These are phyloP conservation scores for Triticum urartu DNA, from an alignment of 176 grass and related monocot species.

Conservation along the genomic window DNA sequence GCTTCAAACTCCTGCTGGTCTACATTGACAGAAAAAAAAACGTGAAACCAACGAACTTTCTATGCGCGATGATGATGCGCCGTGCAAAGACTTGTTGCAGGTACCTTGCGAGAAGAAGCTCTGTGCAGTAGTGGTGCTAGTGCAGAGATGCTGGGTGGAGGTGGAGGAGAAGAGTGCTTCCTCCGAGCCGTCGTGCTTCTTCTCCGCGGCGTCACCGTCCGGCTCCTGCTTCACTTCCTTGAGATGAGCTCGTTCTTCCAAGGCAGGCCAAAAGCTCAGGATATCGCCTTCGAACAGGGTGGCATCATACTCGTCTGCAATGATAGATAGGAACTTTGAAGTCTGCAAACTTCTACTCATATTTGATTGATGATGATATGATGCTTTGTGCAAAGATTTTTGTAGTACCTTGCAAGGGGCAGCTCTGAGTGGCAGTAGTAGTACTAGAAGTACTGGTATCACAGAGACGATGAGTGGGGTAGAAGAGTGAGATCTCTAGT, in stretches of 20 bases:
- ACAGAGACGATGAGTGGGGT: neutral
- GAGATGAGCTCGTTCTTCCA: neutral
- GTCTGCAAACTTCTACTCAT: neutral
- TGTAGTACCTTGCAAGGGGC: neutral
- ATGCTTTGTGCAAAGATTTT: neutral
- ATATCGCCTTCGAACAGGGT: neutral
- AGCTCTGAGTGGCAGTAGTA: neutral
- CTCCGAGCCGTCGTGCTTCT: neutral
- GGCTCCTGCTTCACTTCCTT: slow-evolving; percentile 1
- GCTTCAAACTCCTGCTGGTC: neutral
- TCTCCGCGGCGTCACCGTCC: neutral
- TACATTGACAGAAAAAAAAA: slow-evolving; percentile 10
- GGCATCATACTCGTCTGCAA: slow-evolving; percentile 16
- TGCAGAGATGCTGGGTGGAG: neutral
- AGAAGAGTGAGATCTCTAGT: neutral
- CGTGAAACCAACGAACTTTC: neutral
- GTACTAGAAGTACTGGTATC: too few species aligned
- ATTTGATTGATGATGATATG: neutral
- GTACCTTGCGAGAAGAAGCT: slow-evolving; percentile 20
- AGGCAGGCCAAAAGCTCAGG: neutral
- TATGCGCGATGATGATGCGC: neutral
- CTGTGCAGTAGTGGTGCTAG: neutral
- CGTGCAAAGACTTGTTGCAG: neutral
- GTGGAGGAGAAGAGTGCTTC: neutral
- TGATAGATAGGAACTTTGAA: neutral